Evolutionary conservation across 768 basidiomycete genomes (phyloP), one percentile per base, ranked within the genome.

Genomic region (Mycena pura): DNA sequence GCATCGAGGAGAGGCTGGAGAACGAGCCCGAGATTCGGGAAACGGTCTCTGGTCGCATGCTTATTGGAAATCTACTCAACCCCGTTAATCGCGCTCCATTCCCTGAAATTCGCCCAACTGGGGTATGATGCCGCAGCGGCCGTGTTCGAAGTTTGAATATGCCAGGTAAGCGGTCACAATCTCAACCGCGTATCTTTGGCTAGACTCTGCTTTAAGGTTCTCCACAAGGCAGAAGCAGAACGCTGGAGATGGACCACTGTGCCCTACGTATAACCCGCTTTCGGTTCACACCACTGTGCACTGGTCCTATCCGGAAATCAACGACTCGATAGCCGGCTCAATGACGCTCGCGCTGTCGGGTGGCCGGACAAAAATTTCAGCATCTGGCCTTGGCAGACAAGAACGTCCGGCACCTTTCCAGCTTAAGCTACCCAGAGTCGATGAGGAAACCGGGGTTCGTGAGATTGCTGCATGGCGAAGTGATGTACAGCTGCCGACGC

Each of bases 131-230:
- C 86, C 21, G 93, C 94, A 19, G 92, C 93, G 25, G 92, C 92
- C 0, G 93, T 96, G 3, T 96, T 96, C 67, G 93, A 96, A 77
- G 84, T 95, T 25, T 90, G 89, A 87, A 93, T 95, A 62, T 95
- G 92, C 76, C 88, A 93, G 80, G 93, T 95, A 70, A 43, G 69
- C 48, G 13, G 25, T 32, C 47, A 22, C 5, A 15, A 46, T 9
- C 40, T 56, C 47, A n/a, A 44, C 22, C 32, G 27, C 22, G 28
- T 54, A 40, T 65, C 69, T 31, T 46, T 48, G 34, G 28, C 38
- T 52, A 44, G 29, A 60, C 50, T 8, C 0, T 14, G n/a, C 15
- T n/a, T 28, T 1, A 47, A 94, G 92, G 86, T 94, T 59, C 77
- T 95, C 21, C 90, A 92, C 75, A 88, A 86, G 74, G 84, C 86